Conservation (phyloP, 129 eudicot genomes). For the Pulicaria dysenterica region DNA sequence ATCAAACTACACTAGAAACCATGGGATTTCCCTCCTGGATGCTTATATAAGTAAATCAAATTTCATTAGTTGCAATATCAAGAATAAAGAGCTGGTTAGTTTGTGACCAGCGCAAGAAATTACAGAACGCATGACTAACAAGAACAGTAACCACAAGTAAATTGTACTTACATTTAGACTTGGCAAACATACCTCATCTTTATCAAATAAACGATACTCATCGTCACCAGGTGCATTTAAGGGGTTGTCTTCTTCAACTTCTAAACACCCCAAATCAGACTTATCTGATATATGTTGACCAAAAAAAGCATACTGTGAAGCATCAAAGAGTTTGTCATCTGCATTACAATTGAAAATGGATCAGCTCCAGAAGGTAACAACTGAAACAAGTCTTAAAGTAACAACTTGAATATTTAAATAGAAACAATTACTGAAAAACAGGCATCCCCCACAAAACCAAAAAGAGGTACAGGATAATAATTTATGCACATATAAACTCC, state of each 20-base stretch:
- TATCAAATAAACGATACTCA: conserved; percentile 77
- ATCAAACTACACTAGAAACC: not conserved
- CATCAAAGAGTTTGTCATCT: conserved; percentile 69
- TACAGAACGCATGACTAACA: not conserved
- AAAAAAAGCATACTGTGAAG: conserved; percentile 80
- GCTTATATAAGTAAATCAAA: conserved; percentile 11
- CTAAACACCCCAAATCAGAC: conserved; percentile 73
- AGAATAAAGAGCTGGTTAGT: not conserved
- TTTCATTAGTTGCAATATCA: not conserved
- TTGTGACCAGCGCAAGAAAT: not conserved
- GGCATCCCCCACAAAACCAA: not conserved
- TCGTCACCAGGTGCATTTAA: conserved; percentile 54
- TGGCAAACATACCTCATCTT: conserved; percentile 55
- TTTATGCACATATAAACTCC: not conserved
- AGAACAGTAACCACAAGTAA: conserved; percentile 13
- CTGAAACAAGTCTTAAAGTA: not conserved
- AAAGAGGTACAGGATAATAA: not conserved
- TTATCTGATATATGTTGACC: conserved; percentile 60
- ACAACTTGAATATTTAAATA: not conserved
- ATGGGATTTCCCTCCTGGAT: not conserved
- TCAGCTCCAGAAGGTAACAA: conserved; percentile 6
- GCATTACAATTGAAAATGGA: conserved; percentile 31
- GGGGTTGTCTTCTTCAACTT: conserved; percentile 53
- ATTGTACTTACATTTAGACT: not conserved
- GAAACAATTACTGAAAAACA: conserved; percentile 18